Evolutionary conservation across 2,329 filamentous ascomycete species (phyloP).

Genomic region (Alternaria gaisen): DNA sequence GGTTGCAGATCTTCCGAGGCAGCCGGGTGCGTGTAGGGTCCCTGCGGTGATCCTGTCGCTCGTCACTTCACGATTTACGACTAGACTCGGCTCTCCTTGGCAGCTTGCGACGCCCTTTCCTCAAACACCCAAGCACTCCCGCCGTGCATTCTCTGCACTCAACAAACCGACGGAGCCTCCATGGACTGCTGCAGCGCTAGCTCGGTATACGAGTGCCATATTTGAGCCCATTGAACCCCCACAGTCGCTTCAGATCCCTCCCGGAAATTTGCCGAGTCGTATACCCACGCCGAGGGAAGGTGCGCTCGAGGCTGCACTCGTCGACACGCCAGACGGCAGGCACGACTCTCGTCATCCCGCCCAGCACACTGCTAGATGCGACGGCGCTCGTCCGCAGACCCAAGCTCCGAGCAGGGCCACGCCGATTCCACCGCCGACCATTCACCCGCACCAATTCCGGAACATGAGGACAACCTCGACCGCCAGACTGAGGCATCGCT

Average conservation of each 20-base stretch:
- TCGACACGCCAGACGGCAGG: conserved; percentile 1
- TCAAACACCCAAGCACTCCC: conserved; percentile 14
- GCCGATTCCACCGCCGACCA: conserved; percentile 16
- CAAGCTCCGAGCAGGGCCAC: conserved; percentile 17
- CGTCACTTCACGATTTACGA: conserved; percentile 21
- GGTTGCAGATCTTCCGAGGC: conserved; percentile 13
- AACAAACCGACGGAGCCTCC: conserved; percentile 1
- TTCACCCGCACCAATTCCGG: conserved; percentile 12
- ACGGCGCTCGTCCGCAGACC: conserved; percentile 13
- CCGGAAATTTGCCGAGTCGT: conserved; percentile 2
- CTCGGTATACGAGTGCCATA: neutral
- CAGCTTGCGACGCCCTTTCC: conserved; percentile 31
- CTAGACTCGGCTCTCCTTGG: conserved; percentile 30
- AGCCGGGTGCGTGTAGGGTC: conserved; percentile 9
- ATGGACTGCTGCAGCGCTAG: conserved; percentile 6
- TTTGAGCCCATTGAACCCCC: conserved; percentile 1
- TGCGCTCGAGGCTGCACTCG: conserved; percentile 6
- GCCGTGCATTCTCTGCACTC: conserved; percentile 14
- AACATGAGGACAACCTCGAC: conserved; percentile 27
- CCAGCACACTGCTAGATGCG: conserved; percentile 16
- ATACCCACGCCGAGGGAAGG: conserved; percentile 8
- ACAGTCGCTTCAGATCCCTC: conserved; percentile 16
- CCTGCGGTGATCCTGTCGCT: conserved; percentile 22
- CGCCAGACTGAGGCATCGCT: conserved; percentile 15
- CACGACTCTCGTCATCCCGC: conserved; percentile 7